Percentiles rank a stretch among this genome's conserved stretches.
These are phyloP conservation scores for Avena eriantha DNA, from an alignment of 176 grass and related monocot species.

Conservation along the genomic window DNA sequence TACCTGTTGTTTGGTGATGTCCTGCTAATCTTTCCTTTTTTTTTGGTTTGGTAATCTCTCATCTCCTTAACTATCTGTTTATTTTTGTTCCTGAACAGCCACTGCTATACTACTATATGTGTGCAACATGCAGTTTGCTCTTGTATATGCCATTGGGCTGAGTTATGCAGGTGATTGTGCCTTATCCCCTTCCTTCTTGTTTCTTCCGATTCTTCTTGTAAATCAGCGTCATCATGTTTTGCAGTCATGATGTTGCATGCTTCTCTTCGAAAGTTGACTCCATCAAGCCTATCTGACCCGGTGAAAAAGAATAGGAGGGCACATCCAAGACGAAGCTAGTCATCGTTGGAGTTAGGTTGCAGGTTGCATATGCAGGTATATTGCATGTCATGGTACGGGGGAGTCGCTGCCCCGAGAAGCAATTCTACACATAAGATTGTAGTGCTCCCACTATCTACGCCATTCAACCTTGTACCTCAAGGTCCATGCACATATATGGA, in stretches of 20 bases:
- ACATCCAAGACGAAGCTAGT: conserved; percentile 48
- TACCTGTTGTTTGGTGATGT: background rate
- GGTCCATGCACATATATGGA: background rate
- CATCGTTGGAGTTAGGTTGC: background rate
- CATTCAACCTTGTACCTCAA: background rate
- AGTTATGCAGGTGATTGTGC: conserved; percentile 72
- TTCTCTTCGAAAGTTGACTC: conserved; percentile 85
- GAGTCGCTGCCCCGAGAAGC: background rate
- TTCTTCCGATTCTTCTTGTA: conserved; percentile 20
- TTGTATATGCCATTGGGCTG: conserved; percentile 70
- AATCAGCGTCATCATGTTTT: conserved; percentile 22
- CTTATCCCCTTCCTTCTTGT: background rate
- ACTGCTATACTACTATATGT: conserved; percentile 63
- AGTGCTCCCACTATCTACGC: background rate
- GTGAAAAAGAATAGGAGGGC: conserved; percentile 48
- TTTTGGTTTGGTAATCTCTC: conserved; percentile 18
- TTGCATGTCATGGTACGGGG: background rate
- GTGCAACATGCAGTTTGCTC: conserved; percentile 78
- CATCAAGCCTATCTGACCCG: conserved; percentile 58
- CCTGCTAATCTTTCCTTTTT: background rate
- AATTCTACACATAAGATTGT: conserved; percentile 1
- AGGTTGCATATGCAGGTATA: background rate
- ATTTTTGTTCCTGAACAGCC: conserved; percentile 51
- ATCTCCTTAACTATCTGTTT: conserved; percentile 2
- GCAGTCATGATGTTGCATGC: conserved; percentile 87